A percentile compares a stretch with the other conserved stretches of the same genome.
Evolutionary conservation across 345 rosid species (phyloP).

Genomic region (Noccaea caerulescens): DNA sequence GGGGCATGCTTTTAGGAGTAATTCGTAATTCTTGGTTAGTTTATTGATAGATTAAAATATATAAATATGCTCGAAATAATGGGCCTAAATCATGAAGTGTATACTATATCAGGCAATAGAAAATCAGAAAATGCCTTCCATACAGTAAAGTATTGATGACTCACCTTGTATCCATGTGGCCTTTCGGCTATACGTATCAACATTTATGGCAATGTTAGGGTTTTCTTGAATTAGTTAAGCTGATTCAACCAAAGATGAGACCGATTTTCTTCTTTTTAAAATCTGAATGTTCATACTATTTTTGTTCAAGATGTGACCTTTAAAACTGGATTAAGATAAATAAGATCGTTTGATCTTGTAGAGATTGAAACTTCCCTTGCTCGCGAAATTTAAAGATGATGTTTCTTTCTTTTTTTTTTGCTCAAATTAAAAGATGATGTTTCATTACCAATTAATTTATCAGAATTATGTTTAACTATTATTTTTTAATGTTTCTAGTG

Average conservation of each 20-base stretch:
- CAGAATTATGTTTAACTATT: not conserved
- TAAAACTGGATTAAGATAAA: not conserved
- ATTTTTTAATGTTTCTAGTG: not conserved
- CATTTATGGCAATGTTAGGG: conserved; percentile 46
- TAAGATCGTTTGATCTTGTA: not conserved
- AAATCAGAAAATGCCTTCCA: conserved; percentile 39
- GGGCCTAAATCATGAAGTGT: conserved; percentile 47
- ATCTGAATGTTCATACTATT: not conserved
- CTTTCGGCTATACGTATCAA: conserved; percentile 40
- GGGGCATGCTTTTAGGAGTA: conserved; percentile 29
- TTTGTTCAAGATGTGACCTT: not conserved
- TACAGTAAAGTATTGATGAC: conserved; percentile 45
- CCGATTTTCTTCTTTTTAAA: too few species aligned
- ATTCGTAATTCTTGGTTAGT: conserved; percentile 23
- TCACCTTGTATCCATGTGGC: conserved; percentile 37
- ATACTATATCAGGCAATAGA: conserved; percentile 53
- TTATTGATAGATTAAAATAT: conserved; percentile 4
- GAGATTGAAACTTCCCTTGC: not conserved
- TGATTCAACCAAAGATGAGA: conserved; percentile 1
- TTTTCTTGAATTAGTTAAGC: conserved; percentile 46
- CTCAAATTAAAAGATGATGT: not conserved
- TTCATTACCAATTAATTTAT: not conserved
- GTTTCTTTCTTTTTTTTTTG: not conserved
- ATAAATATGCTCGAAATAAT: conserved; percentile 33
- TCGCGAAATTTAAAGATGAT: not conserved